phyloP scores from a whole-genome alignment of 1,284 basidiomycete genomes.

The Pseudozyma thailandica region DNA sequence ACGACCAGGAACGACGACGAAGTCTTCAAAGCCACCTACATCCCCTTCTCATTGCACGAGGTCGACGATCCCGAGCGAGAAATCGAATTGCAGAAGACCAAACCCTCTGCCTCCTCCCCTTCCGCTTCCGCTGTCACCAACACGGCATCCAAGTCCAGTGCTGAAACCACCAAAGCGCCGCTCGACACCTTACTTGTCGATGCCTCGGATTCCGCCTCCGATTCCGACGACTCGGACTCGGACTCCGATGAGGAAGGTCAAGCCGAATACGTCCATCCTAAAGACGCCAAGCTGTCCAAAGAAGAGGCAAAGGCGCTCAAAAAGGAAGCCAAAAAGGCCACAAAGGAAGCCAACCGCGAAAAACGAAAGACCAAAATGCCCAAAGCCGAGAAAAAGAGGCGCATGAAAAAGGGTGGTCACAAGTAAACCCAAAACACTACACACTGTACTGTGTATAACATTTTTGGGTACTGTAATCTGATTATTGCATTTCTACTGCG shows the following conservation, averaged over 20 bases:
- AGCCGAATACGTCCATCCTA: conserved; percentile 21
- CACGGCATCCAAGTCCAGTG: too few species aligned
- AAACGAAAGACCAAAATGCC: conserved; percentile 66
- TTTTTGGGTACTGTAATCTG: neutral
- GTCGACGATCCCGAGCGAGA: conserved; percentile 65
- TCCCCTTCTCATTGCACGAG: conserved; percentile 65
- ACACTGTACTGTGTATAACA: too few species aligned
- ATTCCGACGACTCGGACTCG: conserved; percentile 9
- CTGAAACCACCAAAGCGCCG: too few species aligned
- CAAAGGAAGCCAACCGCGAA: conserved; percentile 59
- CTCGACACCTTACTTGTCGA: too few species aligned
- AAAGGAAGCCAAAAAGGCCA: conserved; percentile 56
- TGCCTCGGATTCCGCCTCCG: conserved; percentile 9
- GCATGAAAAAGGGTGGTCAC: conserved; percentile 61
- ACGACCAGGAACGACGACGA: conserved; percentile 44
- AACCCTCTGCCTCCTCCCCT: neutral
- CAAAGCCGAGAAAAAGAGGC: conserved; percentile 62
- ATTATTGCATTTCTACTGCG: neutral
- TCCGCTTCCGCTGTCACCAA: neutral
- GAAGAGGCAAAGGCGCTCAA: conserved; percentile 35
- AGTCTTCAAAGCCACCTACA: conserved; percentile 63
- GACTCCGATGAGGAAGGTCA: conserved; percentile 3
- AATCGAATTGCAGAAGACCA: conserved; percentile 36
- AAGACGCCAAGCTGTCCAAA: conserved; percentile 43
- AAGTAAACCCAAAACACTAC: too few species aligned